A percentile compares a stretch with the other conserved stretches of the same genome.
phyloP scores from a whole-genome alignment of 352 stramenopile genomes.

The Phytophthora aleatoria region DNA sequence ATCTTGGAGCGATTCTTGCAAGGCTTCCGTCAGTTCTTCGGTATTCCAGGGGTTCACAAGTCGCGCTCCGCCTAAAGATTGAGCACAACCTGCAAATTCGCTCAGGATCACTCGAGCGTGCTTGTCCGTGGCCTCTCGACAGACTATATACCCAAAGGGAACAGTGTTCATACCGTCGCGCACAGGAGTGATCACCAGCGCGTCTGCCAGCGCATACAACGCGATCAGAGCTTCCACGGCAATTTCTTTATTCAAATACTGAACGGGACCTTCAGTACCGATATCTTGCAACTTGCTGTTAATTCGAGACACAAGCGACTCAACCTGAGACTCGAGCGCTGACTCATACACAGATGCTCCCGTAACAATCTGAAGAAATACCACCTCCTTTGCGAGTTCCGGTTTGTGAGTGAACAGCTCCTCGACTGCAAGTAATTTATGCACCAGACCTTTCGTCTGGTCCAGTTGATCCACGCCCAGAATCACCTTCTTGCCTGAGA shows the following conservation, averaged over 20 bases:
- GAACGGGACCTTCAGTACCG: slow-evolving; percentile 81
- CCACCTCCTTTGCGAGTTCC: slow-evolving; percentile 93
- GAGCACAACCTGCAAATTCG: slow-evolving; percentile 90
- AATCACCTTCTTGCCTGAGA: slow-evolving; percentile 86
- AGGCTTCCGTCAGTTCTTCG: slow-evolving; percentile 64
- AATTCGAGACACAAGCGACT: slow-evolving; percentile 90
- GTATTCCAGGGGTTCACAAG: slow-evolving; percentile 91
- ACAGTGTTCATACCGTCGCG: slow-evolving; percentile 93
- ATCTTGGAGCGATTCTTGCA: slow-evolving; percentile 59
- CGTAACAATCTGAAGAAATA: slow-evolving; percentile 94
- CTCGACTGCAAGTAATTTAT: slow-evolving; percentile 91
- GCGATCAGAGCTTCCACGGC: slow-evolving; percentile 87
- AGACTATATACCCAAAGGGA: slow-evolving; percentile 91
- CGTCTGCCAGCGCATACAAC: slow-evolving; percentile 86
- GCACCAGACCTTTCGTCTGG: slow-evolving; percentile 89
- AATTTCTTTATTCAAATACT: slow-evolving; percentile 93
- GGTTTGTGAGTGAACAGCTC: slow-evolving; percentile 87
- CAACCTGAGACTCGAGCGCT: slow-evolving; percentile 85
- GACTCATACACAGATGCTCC: slow-evolving; percentile 54
- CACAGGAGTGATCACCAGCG: slow-evolving; percentile 85
- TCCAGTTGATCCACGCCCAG: slow-evolving; percentile 87
- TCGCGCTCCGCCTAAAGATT: slow-evolving; percentile 83
- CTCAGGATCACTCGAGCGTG: slow-evolving; percentile 89
- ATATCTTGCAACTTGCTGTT: slow-evolving; percentile 93
- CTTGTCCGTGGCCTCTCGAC: slow-evolving; percentile 69